A percentile compares a stretch with the other conserved stretches of the same genome.
phyloP scores from a whole-genome alignment of 2,329 filamentous ascomycete species.

The Cryphonectria naterciae region DNA sequence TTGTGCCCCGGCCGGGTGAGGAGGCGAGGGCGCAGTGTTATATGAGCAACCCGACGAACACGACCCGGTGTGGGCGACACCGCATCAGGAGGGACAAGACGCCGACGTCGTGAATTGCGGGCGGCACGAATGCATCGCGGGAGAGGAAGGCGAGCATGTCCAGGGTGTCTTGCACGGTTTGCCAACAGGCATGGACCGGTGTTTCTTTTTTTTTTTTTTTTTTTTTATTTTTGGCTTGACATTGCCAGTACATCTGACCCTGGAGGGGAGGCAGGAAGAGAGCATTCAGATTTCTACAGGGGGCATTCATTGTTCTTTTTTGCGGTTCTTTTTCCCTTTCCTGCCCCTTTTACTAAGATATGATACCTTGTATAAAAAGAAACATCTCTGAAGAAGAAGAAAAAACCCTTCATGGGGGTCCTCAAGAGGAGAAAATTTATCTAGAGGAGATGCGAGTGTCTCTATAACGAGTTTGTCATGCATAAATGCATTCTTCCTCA shows the following conservation, averaged over 20 bases:
- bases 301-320: not conserved
- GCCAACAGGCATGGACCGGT: too few species aligned
- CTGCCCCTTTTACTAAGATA: not conserved
- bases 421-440: too few species aligned
- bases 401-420: too few species aligned
- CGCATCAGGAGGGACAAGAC: constrained; percentile 38
- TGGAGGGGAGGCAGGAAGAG: not conserved
- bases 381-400: too few species aligned
- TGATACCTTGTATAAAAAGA: constrained; percentile 1
- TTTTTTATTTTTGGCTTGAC: not conserved
- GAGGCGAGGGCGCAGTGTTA: constrained; percentile 58
- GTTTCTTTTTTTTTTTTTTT: too few species aligned
- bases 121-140: not conserved
- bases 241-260: not conserved
- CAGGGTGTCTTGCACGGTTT: too few species aligned
- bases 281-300: too few species aligned
- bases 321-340: not conserved
- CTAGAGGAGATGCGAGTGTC: not conserved
- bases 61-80: constrained; percentile 62
- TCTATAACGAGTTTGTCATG: not conserved
- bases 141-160: not conserved
- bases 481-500: not conserved
- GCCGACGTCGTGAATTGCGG: not conserved
- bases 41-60: constrained; percentile 63
- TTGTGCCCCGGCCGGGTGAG: constrained; percentile 52